A percentile compares a stretch with the other conserved stretches of the same genome.
These are phyloP conservation scores for Dissoconium aciculare DNA, from an alignment of 2,329 filamentous ascomycete species.

Conservation along the genomic window DNA sequence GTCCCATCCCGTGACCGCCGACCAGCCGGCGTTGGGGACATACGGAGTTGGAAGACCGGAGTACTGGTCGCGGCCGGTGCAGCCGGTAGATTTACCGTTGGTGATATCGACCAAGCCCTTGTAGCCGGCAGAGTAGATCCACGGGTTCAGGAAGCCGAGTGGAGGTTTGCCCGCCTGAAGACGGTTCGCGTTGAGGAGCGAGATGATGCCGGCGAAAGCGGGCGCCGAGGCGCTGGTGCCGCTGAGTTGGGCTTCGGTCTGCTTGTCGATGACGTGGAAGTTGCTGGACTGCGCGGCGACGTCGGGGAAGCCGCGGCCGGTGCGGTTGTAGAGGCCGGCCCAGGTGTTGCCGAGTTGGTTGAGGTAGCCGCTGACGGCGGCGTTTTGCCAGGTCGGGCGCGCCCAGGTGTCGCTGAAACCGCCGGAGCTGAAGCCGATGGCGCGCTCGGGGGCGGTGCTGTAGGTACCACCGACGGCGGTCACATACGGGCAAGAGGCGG, in stretches of 20 bases:
- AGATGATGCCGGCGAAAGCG: slow-evolving; percentile 42
- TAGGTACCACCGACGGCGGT: slow-evolving; percentile 32
- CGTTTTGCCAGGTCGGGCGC: slow-evolving; percentile 30
- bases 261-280: slow-evolving; percentile 32
- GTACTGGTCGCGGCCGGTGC: slow-evolving; percentile 21
- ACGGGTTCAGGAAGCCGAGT: slow-evolving; percentile 47
- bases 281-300: slow-evolving; percentile 37
- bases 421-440: slow-evolving; percentile 26
- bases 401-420: slow-evolving; percentile 31
- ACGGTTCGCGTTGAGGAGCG: slow-evolving; percentile 43
- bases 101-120: slow-evolving; percentile 36
- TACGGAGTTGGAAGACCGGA: slow-evolving; percentile 9
- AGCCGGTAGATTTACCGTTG: slow-evolving; percentile 26
- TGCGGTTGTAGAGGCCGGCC: slow-evolving; percentile 29
- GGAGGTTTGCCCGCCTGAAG: slow-evolving; percentile 29
- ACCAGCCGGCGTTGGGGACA: slow-evolving; percentile 15
- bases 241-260: slow-evolving; percentile 31
- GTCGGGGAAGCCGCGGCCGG: slow-evolving; percentile 32
- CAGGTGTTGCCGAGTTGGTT: slow-evolving; percentile 25
- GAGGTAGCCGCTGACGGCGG: slow-evolving; percentile 28
- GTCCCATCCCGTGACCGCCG: slow-evolving; percentile 21
- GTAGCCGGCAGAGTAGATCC: slow-evolving; percentile 38
- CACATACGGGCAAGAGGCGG: slow-evolving; percentile 33
- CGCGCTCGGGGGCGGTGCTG: slow-evolving; percentile 27
- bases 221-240: slow-evolving; percentile 43